A percentile compares a stretch with the other conserved stretches of the same genome.
Conservation (phyloP, 345 rosid species). For the Arabis alpina region DNA sequence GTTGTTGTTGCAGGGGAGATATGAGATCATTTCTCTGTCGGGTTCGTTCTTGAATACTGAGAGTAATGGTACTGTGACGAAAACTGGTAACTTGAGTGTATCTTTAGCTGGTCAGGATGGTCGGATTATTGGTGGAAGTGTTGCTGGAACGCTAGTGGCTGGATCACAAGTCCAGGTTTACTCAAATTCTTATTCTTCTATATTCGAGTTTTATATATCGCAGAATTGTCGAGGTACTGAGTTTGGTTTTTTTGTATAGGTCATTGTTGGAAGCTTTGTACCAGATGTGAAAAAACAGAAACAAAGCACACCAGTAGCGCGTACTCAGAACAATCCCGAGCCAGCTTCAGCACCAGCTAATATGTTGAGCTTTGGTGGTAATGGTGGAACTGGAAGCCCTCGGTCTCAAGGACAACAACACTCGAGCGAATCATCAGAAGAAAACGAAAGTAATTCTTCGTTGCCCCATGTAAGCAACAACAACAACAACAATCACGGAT, state of each 20-base stretch:
- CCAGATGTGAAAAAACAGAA: conserved; percentile 65
- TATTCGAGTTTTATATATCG: not conserved
- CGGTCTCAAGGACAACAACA: conserved; percentile 66
- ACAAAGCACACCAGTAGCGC: conserved; percentile 19
- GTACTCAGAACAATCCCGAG: conserved; percentile 48
- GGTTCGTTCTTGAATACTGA: conserved; percentile 86
- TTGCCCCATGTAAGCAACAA: conserved; percentile 32
- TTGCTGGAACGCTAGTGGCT: conserved; percentile 84
- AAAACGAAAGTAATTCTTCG: conserved; percentile 53
- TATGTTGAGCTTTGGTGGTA: conserved; percentile 63
- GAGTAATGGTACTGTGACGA: conserved; percentile 68
- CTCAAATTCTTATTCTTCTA: not conserved
- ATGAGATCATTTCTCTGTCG: conserved; percentile 80
- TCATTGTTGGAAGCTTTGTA: conserved; percentile 90
- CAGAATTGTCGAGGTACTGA: not conserved
- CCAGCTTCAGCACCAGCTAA: conserved; percentile 59
- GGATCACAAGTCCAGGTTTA: conserved; percentile 89
- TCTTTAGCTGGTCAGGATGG: conserved; percentile 91
- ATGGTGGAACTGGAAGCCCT: conserved; percentile 57
- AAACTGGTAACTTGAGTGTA: conserved; percentile 77
- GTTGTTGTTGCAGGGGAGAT: conserved; percentile 68
- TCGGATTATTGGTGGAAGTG: conserved; percentile 83
- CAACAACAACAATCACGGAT: conserved; percentile 34
- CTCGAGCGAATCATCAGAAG: conserved; percentile 87
- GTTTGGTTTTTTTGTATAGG: conserved; percentile 47